These are phyloP conservation scores for Alternaria consortialis DNA, from an alignment of 2,329 filamentous ascomycete genomes.

Conservation along the genomic window DNA sequence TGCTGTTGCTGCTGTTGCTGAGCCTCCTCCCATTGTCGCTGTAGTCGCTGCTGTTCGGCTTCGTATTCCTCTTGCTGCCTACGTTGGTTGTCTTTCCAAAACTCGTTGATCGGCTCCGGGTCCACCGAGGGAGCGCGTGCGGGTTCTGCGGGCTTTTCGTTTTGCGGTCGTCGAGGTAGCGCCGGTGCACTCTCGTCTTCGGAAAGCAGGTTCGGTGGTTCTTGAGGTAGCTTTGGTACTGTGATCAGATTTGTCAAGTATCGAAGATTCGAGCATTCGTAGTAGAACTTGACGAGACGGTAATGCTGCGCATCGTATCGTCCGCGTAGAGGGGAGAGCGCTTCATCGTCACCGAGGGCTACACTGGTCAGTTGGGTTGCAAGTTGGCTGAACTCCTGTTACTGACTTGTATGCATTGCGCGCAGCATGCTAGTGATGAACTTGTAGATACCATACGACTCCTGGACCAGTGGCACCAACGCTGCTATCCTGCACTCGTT, in stretches of 20 bases:
- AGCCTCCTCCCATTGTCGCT: slow-evolving; percentile 85
- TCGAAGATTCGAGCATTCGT: slow-evolving; percentile 96
- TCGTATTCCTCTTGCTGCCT: slow-evolving; percentile 95
- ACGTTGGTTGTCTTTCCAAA: slow-evolving; percentile 94
- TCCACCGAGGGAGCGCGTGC: slow-evolving; percentile 76
- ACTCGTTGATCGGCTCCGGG: slow-evolving; percentile 94
- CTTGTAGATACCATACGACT: slow-evolving; percentile 99
- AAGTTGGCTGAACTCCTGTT: not conserved
- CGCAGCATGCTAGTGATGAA: slow-evolving; percentile 99
- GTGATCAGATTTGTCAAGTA: slow-evolving; percentile 97
- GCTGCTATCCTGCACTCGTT: slow-evolving; percentile 98
- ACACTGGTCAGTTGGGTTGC: slow-evolving; percentile 20
- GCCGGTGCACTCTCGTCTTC: slow-evolving; percentile 84
- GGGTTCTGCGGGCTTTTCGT: slow-evolving; percentile 67
- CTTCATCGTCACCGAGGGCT: slow-evolving; percentile 93
- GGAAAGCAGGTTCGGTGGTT: slow-evolving; percentile 86
- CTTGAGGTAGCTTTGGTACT: slow-evolving; percentile 92
- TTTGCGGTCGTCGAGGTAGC: slow-evolving; percentile 76
- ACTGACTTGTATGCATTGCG: slow-evolving; percentile 92
- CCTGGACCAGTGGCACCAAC: slow-evolving; percentile 90
- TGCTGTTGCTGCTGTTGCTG: slow-evolving; percentile 83
- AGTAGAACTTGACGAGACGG: slow-evolving; percentile 96
- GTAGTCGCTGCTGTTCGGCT: slow-evolving; percentile 87
- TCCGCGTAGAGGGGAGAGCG: slow-evolving; percentile 83
- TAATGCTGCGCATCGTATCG: slow-evolving; percentile 97